Conservation (phyloP, 768 basidiomycete genomes). For the Lactarius evosmus region DNA sequence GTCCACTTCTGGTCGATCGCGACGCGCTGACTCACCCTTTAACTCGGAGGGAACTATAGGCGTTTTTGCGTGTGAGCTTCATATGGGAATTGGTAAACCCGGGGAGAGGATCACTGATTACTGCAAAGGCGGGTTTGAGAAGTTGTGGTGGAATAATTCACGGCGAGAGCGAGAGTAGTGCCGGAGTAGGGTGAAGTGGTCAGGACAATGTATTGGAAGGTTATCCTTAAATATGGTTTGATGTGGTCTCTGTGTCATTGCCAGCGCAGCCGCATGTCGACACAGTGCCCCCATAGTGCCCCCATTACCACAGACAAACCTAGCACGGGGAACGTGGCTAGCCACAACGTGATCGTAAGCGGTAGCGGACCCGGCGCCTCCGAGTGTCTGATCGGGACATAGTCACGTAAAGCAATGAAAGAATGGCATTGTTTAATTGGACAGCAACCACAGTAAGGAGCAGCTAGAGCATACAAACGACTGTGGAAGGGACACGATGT, state of each 20-base stretch:
- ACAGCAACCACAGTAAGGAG: neutral
- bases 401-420: neutral
- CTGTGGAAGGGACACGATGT: neutral
- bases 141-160: neutral
- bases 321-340: neutral
- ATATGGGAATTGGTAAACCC: neutral
- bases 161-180: neutral
- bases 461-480: neutral
- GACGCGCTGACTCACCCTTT: conserved; percentile 10
- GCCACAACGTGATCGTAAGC: neutral
- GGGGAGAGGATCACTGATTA: neutral
- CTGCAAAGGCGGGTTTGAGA: neutral
- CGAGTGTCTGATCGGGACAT: neutral
- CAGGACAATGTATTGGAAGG: neutral
- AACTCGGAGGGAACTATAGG: neutral
- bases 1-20: neutral
- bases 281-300: conserved; percentile 8
- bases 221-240: conserved; percentile 2
- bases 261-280: neutral
- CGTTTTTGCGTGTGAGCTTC: neutral
- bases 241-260: neutral
- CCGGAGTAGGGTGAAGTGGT: neutral
- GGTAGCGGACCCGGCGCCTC: neutral
- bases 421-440: neutral
- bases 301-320: neutral